phyloP scores from a whole-genome alignment of 2,329 filamentous ascomycete species.

The Chaetothyriales sp. region DNA sequence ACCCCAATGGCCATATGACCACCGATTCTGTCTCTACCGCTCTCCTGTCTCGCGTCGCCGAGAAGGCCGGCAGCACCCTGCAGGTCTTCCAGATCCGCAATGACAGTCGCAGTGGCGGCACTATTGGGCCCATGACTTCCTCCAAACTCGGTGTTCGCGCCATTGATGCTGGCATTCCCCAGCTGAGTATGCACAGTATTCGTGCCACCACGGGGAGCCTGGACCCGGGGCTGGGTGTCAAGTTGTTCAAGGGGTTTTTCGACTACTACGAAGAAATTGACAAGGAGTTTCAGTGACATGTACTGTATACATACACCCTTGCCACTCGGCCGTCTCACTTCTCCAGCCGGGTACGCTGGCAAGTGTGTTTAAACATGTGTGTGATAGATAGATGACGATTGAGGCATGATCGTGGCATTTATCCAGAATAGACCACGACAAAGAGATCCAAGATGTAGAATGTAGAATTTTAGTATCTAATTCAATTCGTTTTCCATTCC shows the following conservation, averaged over 20 bases:
- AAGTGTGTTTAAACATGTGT: no score
- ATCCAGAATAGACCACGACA: neutral
- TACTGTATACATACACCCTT: neutral
- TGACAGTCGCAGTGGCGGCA: constrained; percentile 76
- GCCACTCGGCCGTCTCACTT: no score
- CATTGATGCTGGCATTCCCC: constrained; percentile 78
- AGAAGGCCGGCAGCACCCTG: constrained; percentile 55
- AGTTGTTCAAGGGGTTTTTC: constrained; percentile 79
- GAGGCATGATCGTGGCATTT: neutral
- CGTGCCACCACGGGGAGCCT: constrained; percentile 73
- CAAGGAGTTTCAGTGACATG: constrained; percentile 50
- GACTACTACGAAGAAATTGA: constrained; percentile 78
- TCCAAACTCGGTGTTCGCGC: constrained; percentile 66
- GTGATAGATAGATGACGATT: neutral
- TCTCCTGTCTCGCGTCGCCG: constrained; percentile 64
- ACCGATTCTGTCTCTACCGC: constrained; percentile 78
- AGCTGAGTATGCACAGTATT: constrained; percentile 89
- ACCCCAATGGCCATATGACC: constrained; percentile 91
- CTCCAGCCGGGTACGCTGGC: no score
- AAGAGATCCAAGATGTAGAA: neutral
- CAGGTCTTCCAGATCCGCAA: constrained; percentile 94
- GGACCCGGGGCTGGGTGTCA: constrained; percentile 77
- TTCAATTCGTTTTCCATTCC: neutral
- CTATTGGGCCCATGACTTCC: constrained; percentile 84
- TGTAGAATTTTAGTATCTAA: neutral